phyloP scores from a whole-genome alignment of 805 yeast species.

The Maudiozyma barnettii region DNA sequence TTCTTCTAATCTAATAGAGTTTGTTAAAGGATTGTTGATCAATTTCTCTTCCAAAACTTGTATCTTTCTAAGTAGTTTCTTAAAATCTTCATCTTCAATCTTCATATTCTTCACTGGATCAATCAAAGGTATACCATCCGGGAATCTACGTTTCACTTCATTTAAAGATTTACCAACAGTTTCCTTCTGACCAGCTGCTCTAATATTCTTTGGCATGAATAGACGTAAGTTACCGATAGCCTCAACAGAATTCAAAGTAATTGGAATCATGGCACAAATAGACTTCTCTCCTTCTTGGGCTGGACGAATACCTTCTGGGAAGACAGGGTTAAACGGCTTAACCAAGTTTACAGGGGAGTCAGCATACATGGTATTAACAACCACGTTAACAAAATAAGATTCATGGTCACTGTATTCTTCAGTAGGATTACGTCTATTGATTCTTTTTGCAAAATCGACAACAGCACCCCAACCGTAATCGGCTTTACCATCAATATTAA shows the following conservation, averaged over 20 bases:
- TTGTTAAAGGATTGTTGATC: conserved; percentile 56
- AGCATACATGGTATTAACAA: conserved; percentile 64
- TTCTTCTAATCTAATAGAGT: conserved; percentile 50
- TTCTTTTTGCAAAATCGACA: conserved; percentile 63
- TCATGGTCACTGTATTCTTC: conserved; percentile 73
- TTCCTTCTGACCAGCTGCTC: conserved; percentile 51
- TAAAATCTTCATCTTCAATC: conserved; percentile 74
- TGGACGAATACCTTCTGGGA: conserved; percentile 86
- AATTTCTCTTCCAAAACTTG: conserved; percentile 74
- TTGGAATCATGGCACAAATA: conserved; percentile 70
- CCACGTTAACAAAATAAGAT: conserved; percentile 77
- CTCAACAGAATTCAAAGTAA: conserved; percentile 68
- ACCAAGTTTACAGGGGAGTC: conserved; percentile 80
- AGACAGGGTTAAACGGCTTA: conserved; percentile 64
- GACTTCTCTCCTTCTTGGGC: conserved; percentile 62
- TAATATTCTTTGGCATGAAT: conserved; percentile 66
- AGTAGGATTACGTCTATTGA: conserved; percentile 47
- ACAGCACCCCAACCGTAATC: conserved; percentile 98
- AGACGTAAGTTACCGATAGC: conserved; percentile 73
- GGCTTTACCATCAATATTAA: conserved; percentile 41
- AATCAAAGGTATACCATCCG: conserved; percentile 83
- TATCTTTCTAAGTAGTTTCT: conserved; percentile 59
- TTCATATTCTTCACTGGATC: conserved; percentile 93
- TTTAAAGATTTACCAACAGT: conserved; percentile 58
- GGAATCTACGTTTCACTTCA: conserved; percentile 75